Base-by-base conservation (phyloP, 352 stramenopile genomes). In the Phytophthora podocarpi region DNA sequence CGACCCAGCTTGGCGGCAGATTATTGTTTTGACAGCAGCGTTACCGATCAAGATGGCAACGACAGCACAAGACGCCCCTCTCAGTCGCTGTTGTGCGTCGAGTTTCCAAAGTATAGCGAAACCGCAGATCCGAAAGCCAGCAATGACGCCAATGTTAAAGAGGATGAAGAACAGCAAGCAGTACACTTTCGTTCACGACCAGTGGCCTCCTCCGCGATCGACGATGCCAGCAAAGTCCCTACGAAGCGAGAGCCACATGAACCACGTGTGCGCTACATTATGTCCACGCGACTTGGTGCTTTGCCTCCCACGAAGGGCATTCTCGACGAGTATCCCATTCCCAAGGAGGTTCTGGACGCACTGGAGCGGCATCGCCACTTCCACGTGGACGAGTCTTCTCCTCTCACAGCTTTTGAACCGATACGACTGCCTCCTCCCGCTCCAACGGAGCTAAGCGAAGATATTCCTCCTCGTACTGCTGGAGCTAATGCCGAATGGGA, bases 321-420 rank as follows among this genome's bases (percentile, higher is more conserved):
- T 31, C 50, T 90, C n/a, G 79, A 89, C 18, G 78, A 90, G 48
- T 89, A 90, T 50, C 76, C 77, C 16, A 87, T 90, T 39, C 81
- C 81, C 2, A 89, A 87, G 40, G 81, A 85, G 40, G 75, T 90
- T 24, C 60, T 87, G 12, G 78, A 90, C 15, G 77, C 81, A 9
- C 53, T 90, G 26, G 81, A 90, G 49, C 67, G 65, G 1, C 81
- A 90, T 41, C 70, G 81, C 7, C 81, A 90, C 54, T 86, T 81
- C 39, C 79, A 85, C 43, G 68, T 90, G 13, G 77, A 88, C 30
- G 77, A 75, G 11, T 79, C 74, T 8, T 89, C 79, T 30, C 77
- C 87, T 57, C 66, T 82, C 43, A 72, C 74, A 3, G 86, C 81
- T 4, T 90, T 90, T 34, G 80, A 90, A 12, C 34, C 72, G 2